Conservation (phyloP, 306 rosid genomes). For the Trichosanthes truncata region DNA sequence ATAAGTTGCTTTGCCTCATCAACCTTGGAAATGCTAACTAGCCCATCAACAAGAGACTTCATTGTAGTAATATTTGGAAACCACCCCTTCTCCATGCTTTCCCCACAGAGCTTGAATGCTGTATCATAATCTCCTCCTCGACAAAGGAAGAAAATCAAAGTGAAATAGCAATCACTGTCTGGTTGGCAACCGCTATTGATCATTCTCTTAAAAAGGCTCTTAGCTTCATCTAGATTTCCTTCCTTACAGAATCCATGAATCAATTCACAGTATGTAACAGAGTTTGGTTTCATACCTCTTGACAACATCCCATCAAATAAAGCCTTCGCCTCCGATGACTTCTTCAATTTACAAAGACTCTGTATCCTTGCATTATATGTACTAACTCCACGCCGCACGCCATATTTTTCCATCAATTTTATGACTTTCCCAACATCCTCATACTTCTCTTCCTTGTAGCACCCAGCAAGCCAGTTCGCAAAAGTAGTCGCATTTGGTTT, state of each 20-base stretch:
- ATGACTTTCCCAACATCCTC: conserved; percentile 63
- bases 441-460: conserved; percentile 47
- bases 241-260: conserved; percentile 65
- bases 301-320: conserved; percentile 51
- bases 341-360: conserved; percentile 66
- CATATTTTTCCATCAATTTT: conserved; percentile 48
- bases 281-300: conserved; percentile 48
- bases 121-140: conserved; percentile 41
- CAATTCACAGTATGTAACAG: conserved; percentile 41
- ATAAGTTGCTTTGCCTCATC: conserved; percentile 50
- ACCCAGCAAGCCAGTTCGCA: conserved; percentile 35
- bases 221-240: conserved; percentile 54
- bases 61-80: conserved; percentile 50
- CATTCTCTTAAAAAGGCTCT: conserved; percentile 47
- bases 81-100: conserved; percentile 64
- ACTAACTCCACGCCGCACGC: conserved; percentile 21
- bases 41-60: conserved; percentile 66
- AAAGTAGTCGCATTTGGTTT: conserved; percentile 41
- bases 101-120: conserved; percentile 35
- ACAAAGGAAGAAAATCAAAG: conserved; percentile 40
- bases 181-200: conserved; percentile 34
- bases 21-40: conserved; percentile 38
- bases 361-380: conserved; percentile 62
- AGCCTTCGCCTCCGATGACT: conserved; percentile 53
- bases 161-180: conserved; percentile 37